phyloP scores from a whole-genome alignment of 306 rosid species.

The Trifolium dubium region DNA sequence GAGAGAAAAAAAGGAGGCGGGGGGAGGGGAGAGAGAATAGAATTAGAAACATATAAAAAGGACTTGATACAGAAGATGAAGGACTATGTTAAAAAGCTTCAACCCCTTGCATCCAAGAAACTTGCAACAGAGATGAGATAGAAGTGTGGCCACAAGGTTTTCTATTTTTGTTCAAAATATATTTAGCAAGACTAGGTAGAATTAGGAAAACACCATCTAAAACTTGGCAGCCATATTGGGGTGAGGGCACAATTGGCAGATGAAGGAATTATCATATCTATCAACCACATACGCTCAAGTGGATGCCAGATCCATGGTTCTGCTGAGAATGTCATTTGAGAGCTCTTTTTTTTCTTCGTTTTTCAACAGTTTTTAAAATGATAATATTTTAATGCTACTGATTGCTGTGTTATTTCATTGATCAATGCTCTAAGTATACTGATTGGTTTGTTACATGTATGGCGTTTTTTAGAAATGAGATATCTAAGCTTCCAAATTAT shows the following conservation, averaged over 20 bases:
- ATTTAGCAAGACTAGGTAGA: constrained; percentile 3
- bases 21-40: not conserved
- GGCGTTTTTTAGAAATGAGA: constrained; percentile 1
- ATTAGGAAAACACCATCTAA: not conserved
- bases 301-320: not conserved
- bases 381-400: constrained; percentile 9
- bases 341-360: constrained; percentile 1
- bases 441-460: not conserved
- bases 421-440: constrained; percentile 1
- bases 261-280: constrained; percentile 14
- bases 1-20: not conserved
- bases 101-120: not conserved
- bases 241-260: not conserved
- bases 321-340: not conserved
- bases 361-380: constrained; percentile 19
- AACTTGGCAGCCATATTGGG: constrained; percentile 4
- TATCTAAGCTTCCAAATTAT: not conserved
- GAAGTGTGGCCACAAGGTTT: constrained; percentile 1
- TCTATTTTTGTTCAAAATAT: not conserved
- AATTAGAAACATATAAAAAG: not conserved
- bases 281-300: not conserved
- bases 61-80: constrained; percentile 17
- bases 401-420: constrained; percentile 26
- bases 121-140: constrained; percentile 19
- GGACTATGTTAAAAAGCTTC: constrained; percentile 8